Evolutionary conservation across 2,329 filamentous ascomycete species (phyloP).

Genomic region (Pseudomassariella vexata): DNA sequence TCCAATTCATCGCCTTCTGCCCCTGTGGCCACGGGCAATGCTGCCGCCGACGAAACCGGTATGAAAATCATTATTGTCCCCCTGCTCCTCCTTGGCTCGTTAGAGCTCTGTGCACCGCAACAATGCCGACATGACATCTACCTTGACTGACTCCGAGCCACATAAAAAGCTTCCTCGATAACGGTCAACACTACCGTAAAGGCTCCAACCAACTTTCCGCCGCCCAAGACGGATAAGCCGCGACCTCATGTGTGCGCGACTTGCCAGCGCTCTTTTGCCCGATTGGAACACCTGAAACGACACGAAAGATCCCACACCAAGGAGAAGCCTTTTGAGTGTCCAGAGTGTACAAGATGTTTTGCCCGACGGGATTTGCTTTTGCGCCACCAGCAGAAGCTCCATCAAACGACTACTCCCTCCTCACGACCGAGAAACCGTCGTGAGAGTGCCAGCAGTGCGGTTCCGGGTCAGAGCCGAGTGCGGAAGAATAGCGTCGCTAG

Average conservation of each 20-base stretch:
- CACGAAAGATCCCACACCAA: conserved; percentile 71
- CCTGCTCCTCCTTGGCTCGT: conserved; percentile 3
- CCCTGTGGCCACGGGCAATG: conserved; percentile 5
- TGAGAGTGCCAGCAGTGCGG: conserved; percentile 76
- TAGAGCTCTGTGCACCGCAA: background rate
- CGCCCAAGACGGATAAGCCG: conserved; percentile 95
- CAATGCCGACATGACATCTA: no score
- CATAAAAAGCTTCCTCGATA: conserved; percentile 22
- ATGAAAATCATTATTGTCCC: conserved; percentile 1
- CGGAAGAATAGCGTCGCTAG: conserved; percentile 88
- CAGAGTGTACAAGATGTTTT: conserved; percentile 91
- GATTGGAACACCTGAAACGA: conserved; percentile 92
- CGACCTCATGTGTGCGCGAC: conserved; percentile 90
- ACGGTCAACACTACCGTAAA: conserved; percentile 26
- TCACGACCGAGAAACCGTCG: conserved; percentile 81
- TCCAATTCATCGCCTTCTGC: conserved; percentile 6
- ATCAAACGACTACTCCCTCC: conserved; percentile 85
- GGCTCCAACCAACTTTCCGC: conserved; percentile 49
- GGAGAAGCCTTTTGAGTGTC: conserved; percentile 97
- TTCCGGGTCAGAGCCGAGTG: conserved; percentile 63
- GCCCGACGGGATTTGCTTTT: conserved; percentile 86
- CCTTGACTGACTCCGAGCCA: background rate
- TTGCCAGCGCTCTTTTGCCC: conserved; percentile 86
- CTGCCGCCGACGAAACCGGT: conserved; percentile 6
- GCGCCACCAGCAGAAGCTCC: conserved; percentile 96